Evolutionary conservation across 2,329 filamentous ascomycete genomes (phyloP), one percentile per base, ranked within the genome.

Genomic region (Harringtonia lauricola): DNA sequence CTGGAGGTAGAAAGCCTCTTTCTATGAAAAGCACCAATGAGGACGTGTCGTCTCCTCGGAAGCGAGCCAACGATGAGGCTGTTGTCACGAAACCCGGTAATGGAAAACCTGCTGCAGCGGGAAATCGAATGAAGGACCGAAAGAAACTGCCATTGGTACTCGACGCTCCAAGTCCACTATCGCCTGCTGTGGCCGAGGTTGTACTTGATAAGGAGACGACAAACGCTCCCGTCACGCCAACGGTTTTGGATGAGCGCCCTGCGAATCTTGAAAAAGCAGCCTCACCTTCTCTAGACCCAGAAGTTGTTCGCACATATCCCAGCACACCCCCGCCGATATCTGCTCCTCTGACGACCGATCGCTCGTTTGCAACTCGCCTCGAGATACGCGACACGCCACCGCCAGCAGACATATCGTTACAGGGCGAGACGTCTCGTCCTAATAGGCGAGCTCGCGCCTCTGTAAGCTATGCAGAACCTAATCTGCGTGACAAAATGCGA

Each of bases 391-490:
- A 78, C 52, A 80, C 78, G 0, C 76, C 78, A 3, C 78, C 78
- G 5, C 77, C 77, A 5, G 59, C 65, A 15, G 72, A 80, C 50
- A 71, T 81, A 30, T 73, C 70, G 8, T 64, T 62, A 8, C 68
- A 61, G 30, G 70, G 72, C 40, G 74, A 82, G 52, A 72, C 72
- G 24, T 69, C 74, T 24, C 72, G 86, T 36, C 74, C 76, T 19
- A 82, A 79, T 52, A 70, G 86, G 51, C 74, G 86, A 50, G 76
- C 77, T 39, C 71, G 82, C 53, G 65, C 76, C 12, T 71, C 79
- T 40, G 74, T 92, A 48, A 90, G 83, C 64, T 92, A 92, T 59
- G 83, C 84, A 12, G 84, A 90, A 59, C 86, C 86, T 2, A 90
- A 84, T 54, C 67, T 92, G 35, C 74, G 83, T 49, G 83, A 81